These are phyloP conservation scores for Lithocarpus polystachyus DNA, from an alignment of 306 rosid species.

Conservation along the genomic window DNA sequence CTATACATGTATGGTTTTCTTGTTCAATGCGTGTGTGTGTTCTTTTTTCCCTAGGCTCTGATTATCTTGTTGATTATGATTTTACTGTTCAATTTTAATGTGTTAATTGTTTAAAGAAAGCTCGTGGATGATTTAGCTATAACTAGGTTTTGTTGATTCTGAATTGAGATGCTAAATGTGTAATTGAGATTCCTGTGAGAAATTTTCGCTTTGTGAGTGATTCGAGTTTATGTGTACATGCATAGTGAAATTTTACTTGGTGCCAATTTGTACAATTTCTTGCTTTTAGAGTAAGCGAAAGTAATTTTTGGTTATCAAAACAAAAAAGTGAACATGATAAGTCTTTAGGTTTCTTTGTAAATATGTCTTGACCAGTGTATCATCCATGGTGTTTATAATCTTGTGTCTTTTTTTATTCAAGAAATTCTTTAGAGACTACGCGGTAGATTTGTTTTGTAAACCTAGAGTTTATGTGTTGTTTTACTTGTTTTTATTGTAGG, in stretches of 20 bases:
- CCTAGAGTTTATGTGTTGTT: neutral
- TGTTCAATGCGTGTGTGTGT: neutral
- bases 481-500: conserved; percentile 37
- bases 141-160: neutral
- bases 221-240: neutral
- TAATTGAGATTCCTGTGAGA: neutral
- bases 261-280: neutral
- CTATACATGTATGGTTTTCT: neutral
- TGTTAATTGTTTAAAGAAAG: neutral
- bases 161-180: neutral
- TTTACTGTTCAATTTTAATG: neutral
- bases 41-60: neutral
- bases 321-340: neutral
- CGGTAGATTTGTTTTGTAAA: neutral
- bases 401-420: neutral
- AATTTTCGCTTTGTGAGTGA: neutral
- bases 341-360: neutral
- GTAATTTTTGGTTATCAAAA: neutral
- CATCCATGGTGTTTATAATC: neutral
- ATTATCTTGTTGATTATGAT: neutral
- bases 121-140: neutral
- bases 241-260: neutral
- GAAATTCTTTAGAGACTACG: neutral
- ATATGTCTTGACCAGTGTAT: neutral
- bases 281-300: neutral